These are phyloP conservation scores for Xerocomellus dryophilus DNA, from an alignment of 768 basidiomycete species.

Conservation along the genomic window DNA sequence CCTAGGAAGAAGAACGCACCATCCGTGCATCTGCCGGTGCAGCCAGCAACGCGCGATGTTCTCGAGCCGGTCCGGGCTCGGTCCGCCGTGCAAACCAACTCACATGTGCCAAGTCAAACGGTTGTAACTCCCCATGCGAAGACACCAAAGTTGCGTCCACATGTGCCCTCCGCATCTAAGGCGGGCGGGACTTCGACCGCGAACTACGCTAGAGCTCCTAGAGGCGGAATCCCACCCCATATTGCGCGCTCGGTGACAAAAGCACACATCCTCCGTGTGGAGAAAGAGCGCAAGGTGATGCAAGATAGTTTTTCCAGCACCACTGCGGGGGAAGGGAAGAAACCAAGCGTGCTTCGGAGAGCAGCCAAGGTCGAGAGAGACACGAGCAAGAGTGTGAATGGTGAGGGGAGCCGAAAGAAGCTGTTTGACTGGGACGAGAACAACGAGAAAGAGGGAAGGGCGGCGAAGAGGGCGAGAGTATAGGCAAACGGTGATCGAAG, in stretches of 20 bases:
- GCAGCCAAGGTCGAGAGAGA: background rate
- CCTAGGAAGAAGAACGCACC: background rate
- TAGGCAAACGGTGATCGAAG: background rate
- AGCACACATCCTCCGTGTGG: conserved; percentile 22
- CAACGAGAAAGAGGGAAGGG: conserved; percentile 50
- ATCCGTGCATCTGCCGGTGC: background rate
- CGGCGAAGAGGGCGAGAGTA: conserved; percentile 14
- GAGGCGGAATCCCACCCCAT: conserved; percentile 32
- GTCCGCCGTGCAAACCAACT: background rate
- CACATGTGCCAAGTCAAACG: background rate
- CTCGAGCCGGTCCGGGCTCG: conserved; percentile 4
- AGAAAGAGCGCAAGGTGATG: conserved; percentile 24
- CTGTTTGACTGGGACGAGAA: conserved; percentile 72
- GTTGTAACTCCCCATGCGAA: background rate
- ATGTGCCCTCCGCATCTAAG: background rate
- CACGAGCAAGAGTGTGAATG: background rate
- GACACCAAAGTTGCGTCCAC: conserved; percentile 3
- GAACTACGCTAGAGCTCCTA: conserved; percentile 20
- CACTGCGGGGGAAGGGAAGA: conserved; percentile 6
- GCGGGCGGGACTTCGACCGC: background rate
- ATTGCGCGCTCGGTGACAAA: conserved; percentile 32
- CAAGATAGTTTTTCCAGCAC: conserved; percentile 11
- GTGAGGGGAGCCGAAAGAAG: conserved; percentile 18
- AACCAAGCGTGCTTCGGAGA: conserved; percentile 29
- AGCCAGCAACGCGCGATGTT: background rate